Evolutionary conservation across 148 eudicot genomes (phyloP), one percentile per base, ranked within the genome.

Genomic region (Limonium bicolor): DNA sequence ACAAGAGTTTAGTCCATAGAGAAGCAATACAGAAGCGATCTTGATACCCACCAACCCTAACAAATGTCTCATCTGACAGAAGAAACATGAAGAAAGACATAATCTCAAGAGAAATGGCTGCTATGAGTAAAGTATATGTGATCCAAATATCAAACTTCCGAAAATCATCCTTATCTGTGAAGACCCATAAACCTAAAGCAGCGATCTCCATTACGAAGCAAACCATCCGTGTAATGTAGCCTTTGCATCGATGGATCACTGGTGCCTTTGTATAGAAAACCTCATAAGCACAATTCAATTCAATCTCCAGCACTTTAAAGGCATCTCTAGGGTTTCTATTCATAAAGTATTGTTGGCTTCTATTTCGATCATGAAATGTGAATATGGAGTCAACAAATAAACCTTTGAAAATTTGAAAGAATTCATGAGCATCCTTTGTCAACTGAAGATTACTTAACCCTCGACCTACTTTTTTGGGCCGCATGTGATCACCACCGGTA

Each of bases 251-350:
- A 20, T 56, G 56, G 20, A 72, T 41, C 17, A 72, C 61, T 2
- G 46, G 27, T 5, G 60, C 36, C 55, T 76, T 76, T 2, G 84
- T 77, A 50, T 39, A 69, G 39, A 72, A 63, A 50, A 58, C 51
- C 6, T 72, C 73, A 24, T 72, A 72, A 36, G 66, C 42, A 51
- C 68, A 69, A 38, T 66, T 69, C 32, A 77, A 65, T 46, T 77
- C 84, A 5, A 62, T 63, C 51, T 72, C 78, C 0, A 77, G 58
- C 6, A 77, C 48, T 45, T 51, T 46, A 41, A 77, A 77, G 17
- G 73, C 84, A 22, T 72, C 72, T 10, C 31, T 41, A 1, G 72
- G 35, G 3, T 29, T 19, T 39, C 62, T 31, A 18, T 48, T 41
- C 20, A 56, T 54, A 51, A 78, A 73, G 41, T 61, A 67, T 4